Evolutionary conservation across 768 basidiomycete genomes (phyloP), one percentile per base, ranked within the genome.

Genomic region (Xerocomellus amylosporus): DNA sequence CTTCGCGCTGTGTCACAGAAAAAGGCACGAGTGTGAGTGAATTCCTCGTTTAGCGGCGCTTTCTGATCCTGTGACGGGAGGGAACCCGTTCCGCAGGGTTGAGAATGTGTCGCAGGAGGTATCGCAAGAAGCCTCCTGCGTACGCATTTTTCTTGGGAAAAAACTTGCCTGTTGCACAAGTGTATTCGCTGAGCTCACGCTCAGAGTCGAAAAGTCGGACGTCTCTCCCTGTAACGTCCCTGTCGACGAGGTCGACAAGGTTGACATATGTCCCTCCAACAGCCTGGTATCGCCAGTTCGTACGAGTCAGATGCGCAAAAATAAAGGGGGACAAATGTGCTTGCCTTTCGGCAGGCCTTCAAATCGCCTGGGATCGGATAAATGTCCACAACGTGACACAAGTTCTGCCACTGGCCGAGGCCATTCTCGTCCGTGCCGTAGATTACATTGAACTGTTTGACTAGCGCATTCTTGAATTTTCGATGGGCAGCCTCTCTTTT

Each of bases 231-330:
- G 63, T 61, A 0, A 7, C 34, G 9, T 61, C 22, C 1, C 31
- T 44, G 31, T 63, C 61, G 7, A 62, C 61, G 17, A 63, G 62
- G 26, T 63, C 63, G 26, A 63, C 63, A 13, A 63, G 63, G 4
- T 63, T 64, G 14, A 62, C 55, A 2, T 48, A 17, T 0, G 45
- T 58, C 0, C 13, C 30, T 0, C 42, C 19, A 15, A 63, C 20
- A 0, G 53, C 55, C 62, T 63, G 12, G 26, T 3, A 15, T 7
- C 7, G 7, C 4, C 4, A 0, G 12, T 20, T 12, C n/a, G 17
- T 10, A 19, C 17, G n/a, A 22, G 31, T 53, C 19, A 39, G 8
- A 4, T n/a, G 19, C 4, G 19, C 8, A 7, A 22, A 33, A 2
- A 6, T 13, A 1, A 14, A n/a, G 1, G 28, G n/a, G 8, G 17